phyloP scores from a whole-genome alignment of 1,139 yeast genomes.

The Suhomyces taliae region DNA sequence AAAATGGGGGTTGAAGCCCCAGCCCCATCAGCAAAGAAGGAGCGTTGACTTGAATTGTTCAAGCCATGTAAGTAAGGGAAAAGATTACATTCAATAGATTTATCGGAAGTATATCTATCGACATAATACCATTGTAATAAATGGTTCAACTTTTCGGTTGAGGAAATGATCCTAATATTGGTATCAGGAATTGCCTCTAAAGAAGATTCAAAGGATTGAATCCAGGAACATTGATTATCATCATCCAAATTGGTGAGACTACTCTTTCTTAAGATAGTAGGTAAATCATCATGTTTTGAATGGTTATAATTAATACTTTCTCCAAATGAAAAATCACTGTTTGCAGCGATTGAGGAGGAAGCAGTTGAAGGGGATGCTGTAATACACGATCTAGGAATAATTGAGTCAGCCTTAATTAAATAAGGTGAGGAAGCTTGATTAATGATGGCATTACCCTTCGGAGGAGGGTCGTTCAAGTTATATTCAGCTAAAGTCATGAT shows the following conservation, averaged over 20 bases:
- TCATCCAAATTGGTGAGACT: slow-evolving; percentile 8
- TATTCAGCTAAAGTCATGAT: slow-evolving; percentile 12
- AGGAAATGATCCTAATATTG: slow-evolving; percentile 15
- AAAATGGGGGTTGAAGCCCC: slow-evolving; percentile 1
- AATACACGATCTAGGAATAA: slow-evolving; percentile 19
- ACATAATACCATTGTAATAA: slow-evolving; percentile 31
- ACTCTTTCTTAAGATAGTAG: slow-evolving; percentile 14
- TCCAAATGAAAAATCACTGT: slow-evolving; percentile 8
- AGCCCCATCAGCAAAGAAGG: slow-evolving; percentile 18
- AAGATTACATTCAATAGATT: slow-evolving; percentile 10
- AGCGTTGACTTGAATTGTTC: slow-evolving; percentile 27
- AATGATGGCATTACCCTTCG: slow-evolving; percentile 9
- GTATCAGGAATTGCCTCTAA: slow-evolving; percentile 12
- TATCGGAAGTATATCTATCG: slow-evolving; percentile 3
- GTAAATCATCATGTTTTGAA: slow-evolving; percentile 6
- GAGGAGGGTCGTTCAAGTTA: slow-evolving; percentile 18
- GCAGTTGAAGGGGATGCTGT: slow-evolving; percentile 15
- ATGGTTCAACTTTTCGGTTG: slow-evolving; percentile 17
- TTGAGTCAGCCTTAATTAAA: slow-evolving; percentile 13
- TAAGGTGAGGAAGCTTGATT: slow-evolving; percentile 5
- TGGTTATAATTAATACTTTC: slow-evolving; percentile 9
- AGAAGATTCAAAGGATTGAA: slow-evolving; percentile 13
- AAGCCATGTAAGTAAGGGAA: slow-evolving; percentile 44
- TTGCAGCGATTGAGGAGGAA: slow-evolving; percentile 9
- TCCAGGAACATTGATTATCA: slow-evolving; percentile 10